Conservation (phyloP, 345 rosid species). For the Acer negundo region DNA sequence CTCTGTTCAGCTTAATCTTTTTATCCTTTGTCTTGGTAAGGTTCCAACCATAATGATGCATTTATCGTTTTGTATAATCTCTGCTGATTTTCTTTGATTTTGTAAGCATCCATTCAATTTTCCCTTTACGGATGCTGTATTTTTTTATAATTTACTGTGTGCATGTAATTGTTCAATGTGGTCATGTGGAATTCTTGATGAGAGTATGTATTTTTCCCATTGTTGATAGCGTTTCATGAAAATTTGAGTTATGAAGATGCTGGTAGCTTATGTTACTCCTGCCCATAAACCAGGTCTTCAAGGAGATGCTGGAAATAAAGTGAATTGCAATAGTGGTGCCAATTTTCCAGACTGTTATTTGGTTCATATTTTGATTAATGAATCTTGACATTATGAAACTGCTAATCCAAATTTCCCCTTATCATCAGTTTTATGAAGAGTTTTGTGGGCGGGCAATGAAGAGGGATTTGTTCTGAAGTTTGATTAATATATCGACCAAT, state of each 20-base stretch:
- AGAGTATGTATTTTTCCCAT: not conserved
- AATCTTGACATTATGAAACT: too few relatives aligned
- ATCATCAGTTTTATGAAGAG: too few relatives aligned
- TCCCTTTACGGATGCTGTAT: not conserved
- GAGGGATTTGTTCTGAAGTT: too few relatives aligned
- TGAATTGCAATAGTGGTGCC: not conserved
- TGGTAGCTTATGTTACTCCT: not conserved
- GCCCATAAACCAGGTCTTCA: not conserved
- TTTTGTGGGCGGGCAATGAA: too few relatives aligned
- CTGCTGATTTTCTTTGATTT: not conserved
- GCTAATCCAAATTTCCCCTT: too few relatives aligned
- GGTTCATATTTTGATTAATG: too few relatives aligned
- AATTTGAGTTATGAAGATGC: not conserved
- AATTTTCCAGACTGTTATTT: too few relatives aligned
- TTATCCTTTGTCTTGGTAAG: conserved; percentile 77
- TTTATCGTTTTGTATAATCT: not conserved
- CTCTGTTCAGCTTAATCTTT: conserved; percentile 67
- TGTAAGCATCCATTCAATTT: conserved; percentile 14
- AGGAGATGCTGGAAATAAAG: not conserved
- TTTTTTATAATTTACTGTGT: not conserved
- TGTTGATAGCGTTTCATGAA: not conserved
- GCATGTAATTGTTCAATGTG: not conserved
- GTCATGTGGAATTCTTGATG: not conserved
- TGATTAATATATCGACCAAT: too few relatives aligned
- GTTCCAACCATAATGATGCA: conserved; percentile 17